A percentile compares a stretch with the other conserved stretches of the same genome.
These are phyloP conservation scores for Diatrype stigma DNA, from an alignment of 2,329 filamentous ascomycete species.

Conservation along the genomic window DNA sequence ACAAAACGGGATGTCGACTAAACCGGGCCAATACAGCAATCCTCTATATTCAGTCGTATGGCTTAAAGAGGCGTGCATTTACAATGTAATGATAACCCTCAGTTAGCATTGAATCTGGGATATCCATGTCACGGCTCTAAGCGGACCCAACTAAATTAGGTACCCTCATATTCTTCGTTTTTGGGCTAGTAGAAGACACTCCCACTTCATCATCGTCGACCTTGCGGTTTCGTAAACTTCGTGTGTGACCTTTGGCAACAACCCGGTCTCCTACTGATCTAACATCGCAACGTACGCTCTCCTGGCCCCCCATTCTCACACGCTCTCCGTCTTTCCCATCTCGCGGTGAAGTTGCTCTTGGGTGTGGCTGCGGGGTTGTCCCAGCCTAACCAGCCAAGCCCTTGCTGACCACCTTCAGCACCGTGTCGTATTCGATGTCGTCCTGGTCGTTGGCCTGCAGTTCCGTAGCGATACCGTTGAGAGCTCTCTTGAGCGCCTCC, in stretches of 20 bases:
- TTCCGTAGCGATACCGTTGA: conserved; percentile 71
- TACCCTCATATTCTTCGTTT: conserved; percentile 5
- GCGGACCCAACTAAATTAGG: conserved; percentile 22
- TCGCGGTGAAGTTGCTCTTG: conserved; percentile 6
- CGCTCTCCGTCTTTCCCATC: conserved; percentile 11
- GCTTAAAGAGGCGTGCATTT: conserved; percentile 14
- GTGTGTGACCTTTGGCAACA: conserved; percentile 5
- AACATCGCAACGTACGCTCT: neutral
- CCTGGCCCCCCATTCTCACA: conserved; percentile 6
- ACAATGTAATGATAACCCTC: conserved; percentile 19
- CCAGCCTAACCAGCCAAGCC: conserved; percentile 45
- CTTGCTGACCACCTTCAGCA: conserved; percentile 65
- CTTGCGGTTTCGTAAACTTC: conserved; percentile 21
- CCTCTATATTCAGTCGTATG: no score
- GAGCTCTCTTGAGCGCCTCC: conserved; percentile 75
- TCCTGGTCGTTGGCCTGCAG: conserved; percentile 81
- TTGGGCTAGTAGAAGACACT: neutral
- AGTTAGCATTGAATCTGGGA: conserved; percentile 29
- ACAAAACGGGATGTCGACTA: no score
- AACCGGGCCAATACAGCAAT: no score
- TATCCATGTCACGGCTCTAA: conserved; percentile 27
- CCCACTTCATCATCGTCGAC: conserved; percentile 8
- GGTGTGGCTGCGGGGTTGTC: neutral
- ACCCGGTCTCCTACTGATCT: neutral
- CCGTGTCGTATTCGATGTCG: conserved; percentile 73